phyloP scores from a whole-genome alignment of 192 early-diverging fungal genomes.

The Coemansia sp. region DNA sequence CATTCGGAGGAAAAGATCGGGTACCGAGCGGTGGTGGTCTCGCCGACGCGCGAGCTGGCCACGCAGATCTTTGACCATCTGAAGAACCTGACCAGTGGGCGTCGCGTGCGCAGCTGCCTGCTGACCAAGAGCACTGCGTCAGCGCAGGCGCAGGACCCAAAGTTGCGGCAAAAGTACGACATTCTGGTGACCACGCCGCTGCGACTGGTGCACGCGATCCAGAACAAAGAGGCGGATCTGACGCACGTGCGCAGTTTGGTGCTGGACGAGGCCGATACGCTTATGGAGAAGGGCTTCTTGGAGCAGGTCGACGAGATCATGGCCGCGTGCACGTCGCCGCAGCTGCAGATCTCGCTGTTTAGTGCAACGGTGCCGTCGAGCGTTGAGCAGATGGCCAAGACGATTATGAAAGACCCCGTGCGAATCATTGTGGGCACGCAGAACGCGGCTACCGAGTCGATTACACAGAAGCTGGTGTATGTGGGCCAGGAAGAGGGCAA shows the following conservation, averaged over 20 bases:
- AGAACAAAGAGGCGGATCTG: constrained; percentile 73
- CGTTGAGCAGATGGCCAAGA: constrained; percentile 86
- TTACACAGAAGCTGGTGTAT: constrained; percentile 85
- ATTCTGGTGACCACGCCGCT: constrained; percentile 91
- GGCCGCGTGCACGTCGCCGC: constrained; percentile 71
- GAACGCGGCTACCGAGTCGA: constrained; percentile 87
- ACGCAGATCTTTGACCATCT: constrained; percentile 81
- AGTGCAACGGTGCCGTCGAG: constrained; percentile 91
- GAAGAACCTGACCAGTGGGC: constrained; percentile 65
- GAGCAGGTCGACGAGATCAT: constrained; percentile 86
- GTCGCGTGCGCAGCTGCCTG: constrained; percentile 76
- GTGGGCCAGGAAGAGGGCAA: constrained; percentile 94
- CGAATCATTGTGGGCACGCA: constrained; percentile 83
- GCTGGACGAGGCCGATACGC: constrained; percentile 80
- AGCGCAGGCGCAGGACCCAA: constrained; percentile 61
- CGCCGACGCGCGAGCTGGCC: constrained; percentile 93
- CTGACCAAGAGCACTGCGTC: constrained; percentile 78
- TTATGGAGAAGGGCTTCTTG: constrained; percentile 79
- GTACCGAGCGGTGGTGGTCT: constrained; percentile 84
- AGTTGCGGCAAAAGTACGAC: constrained; percentile 73
- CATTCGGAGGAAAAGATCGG: constrained; percentile 75
- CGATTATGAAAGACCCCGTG: constrained; percentile 87
- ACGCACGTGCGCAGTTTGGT: constrained; percentile 69
- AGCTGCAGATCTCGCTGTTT: constrained; percentile 80
- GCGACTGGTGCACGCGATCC: constrained; percentile 83